Conservation (phyloP, 129 eudicot genomes). For the Scalesia atractyloides region DNA sequence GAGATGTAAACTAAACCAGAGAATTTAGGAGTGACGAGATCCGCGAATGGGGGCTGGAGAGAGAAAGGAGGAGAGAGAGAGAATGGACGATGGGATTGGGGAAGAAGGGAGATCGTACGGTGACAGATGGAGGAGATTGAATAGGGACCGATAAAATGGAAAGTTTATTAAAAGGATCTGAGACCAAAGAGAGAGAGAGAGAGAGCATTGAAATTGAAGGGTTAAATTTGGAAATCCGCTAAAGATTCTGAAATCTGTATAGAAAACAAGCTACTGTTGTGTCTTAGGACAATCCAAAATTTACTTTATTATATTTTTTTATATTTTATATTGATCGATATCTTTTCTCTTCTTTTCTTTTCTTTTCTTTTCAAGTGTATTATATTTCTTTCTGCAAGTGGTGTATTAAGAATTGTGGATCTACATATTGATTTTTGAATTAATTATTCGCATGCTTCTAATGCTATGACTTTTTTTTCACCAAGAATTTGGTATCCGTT, state of each 20-base stretch:
- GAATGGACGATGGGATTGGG: slow-evolving; percentile 35
- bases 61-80: slow-evolving; percentile 17
- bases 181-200: slow-evolving; percentile 8
- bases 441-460: background rate
- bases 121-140: slow-evolving; percentile 22
- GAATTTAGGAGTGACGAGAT: slow-evolving; percentile 38
- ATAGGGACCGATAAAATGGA: slow-evolving; percentile 32
- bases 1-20: slow-evolving; percentile 15
- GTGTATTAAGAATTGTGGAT: background rate
- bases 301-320: background rate
- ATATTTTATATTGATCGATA: background rate
- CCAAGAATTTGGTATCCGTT: too few relatives aligned
- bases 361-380: background rate
- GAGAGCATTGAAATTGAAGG: background rate
- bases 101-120: slow-evolving; percentile 31
- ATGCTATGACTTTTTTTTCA: background rate
- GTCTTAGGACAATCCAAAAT: background rate
- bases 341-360: background rate
- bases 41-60: slow-evolving; percentile 38
- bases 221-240: slow-evolving; percentile 23
- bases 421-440: background rate
- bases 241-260: slow-evolving; percentile 28
- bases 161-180: slow-evolving; percentile 27
- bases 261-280: slow-evolving; percentile 26
- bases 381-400: slow-evolving; percentile 6